Evolutionary conservation across 1,284 basidiomycete genomes (phyloP).

Genomic region (Cutaneotrichosporon mucoides): DNA sequence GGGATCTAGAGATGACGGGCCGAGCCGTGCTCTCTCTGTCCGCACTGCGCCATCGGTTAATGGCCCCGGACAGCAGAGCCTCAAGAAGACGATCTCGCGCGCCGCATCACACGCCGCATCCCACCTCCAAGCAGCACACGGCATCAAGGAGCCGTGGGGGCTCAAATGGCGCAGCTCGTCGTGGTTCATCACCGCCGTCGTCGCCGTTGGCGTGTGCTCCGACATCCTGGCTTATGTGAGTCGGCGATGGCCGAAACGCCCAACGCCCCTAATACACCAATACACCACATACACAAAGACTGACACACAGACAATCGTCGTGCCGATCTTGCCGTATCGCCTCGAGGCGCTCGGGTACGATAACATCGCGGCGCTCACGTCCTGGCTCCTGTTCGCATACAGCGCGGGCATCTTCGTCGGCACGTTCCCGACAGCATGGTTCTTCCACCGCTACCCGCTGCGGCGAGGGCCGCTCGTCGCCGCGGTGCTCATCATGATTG

Average conservation of each 20-base stretch:
- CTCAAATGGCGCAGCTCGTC: conserved; percentile 32
- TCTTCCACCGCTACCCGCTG: conserved; percentile 58
- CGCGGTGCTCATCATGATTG: conserved; percentile 42
- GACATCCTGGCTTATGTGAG: conserved; percentile 42
- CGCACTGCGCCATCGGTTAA: no score
- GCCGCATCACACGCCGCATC: background rate
- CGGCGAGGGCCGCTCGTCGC: conserved; percentile 59
- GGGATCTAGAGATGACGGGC: no score
- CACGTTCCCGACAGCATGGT: conserved; percentile 64
- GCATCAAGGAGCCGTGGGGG: conserved; percentile 4
- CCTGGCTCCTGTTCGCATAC: conserved; percentile 43
- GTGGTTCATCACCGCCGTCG: conserved; percentile 39
- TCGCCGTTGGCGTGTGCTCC: conserved; percentile 30
- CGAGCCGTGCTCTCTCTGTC: no score
- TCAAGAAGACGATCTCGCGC: background rate
- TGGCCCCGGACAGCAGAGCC: background rate
- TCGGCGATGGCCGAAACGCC: background rate
- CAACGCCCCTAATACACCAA: no score
- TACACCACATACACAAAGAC: background rate
- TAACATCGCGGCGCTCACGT: conserved; percentile 36
- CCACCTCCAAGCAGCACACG: background rate
- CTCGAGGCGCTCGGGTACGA: conserved; percentile 30
- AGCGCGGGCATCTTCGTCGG: conserved; percentile 48
- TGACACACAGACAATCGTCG: conserved; percentile 31
- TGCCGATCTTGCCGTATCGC: conserved; percentile 66